These are phyloP conservation scores for Hibiscus tridactylites DNA, from an alignment of 345 rosid genomes.

Conservation along the genomic window DNA sequence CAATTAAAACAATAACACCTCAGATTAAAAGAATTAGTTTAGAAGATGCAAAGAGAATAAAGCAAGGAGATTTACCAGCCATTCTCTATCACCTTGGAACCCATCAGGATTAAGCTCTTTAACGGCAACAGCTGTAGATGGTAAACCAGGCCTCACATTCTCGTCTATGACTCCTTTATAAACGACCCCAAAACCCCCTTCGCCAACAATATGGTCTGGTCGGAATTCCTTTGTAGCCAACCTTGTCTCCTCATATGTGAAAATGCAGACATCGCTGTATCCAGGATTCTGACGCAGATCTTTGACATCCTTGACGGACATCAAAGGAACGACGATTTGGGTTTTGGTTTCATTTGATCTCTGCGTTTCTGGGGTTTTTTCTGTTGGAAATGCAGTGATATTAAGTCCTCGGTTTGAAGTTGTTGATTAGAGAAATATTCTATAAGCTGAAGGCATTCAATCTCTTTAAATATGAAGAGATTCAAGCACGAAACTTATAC, in stretches of 20 bases:
- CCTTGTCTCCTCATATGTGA: slow-evolving; percentile 76
- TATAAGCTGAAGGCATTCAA: neutral
- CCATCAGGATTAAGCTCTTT: slow-evolving; percentile 94
- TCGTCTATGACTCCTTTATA: slow-evolving; percentile 81
- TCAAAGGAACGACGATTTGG: slow-evolving; percentile 14
- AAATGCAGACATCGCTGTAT: slow-evolving; percentile 63
- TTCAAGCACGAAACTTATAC: neutral
- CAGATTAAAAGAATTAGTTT: neutral
- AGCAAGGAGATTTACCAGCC: slow-evolving; percentile 62
- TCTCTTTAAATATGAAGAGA: neutral
- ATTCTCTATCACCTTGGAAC: slow-evolving; percentile 93
- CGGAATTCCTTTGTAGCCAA: slow-evolving; percentile 80
- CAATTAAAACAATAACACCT: neutral
- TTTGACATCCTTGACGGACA: slow-evolving; percentile 43
- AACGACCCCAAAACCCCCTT: slow-evolving; percentile 97
- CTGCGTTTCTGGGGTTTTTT: slow-evolving; percentile 14
- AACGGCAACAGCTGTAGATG: slow-evolving; percentile 62
- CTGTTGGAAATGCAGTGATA: slow-evolving; percentile 13
- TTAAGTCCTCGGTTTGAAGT: slow-evolving; percentile 7
- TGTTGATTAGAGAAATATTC: neutral
- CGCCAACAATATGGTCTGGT: slow-evolving; percentile 83
- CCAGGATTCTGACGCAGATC: slow-evolving; percentile 70
- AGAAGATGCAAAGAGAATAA: slow-evolving; percentile 1
- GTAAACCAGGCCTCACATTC: slow-evolving; percentile 49
- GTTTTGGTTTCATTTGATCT: slow-evolving; percentile 18